These are phyloP conservation scores for Lentinula edodes DNA, from an alignment of 768 basidiomycete species.

Conservation along the genomic window DNA sequence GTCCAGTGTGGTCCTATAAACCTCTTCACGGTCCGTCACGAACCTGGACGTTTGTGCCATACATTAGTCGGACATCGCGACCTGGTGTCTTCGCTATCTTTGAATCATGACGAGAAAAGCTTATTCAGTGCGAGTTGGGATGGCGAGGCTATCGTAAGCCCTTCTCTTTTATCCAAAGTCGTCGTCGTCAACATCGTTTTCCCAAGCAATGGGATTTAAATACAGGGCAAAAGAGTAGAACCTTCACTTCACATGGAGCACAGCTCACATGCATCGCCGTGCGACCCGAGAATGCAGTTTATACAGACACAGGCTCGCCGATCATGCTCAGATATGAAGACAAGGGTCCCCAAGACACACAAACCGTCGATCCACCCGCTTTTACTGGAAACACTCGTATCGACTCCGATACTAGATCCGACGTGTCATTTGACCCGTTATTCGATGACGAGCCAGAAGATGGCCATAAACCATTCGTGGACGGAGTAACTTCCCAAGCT, in stretches of 20 bases:
- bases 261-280: conserved; percentile 81
- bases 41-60: conserved; percentile 75
- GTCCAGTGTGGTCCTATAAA: conserved; percentile 83
- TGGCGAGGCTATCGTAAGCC: conserved; percentile 72
- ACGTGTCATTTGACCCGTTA: conserved; percentile 80
- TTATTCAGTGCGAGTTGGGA: conserved; percentile 96
- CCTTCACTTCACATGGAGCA: conserved; percentile 75
- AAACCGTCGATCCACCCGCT: background rate
- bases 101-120: conserved; percentile 78
- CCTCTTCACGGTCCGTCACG: conserved; percentile 88
- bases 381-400: conserved; percentile 10
- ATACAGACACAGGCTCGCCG: conserved; percentile 20
- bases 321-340: conserved; percentile 6
- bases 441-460: conserved; percentile 83
- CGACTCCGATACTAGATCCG: conserved; percentile 65
- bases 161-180: conserved; percentile 9
- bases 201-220: conserved; percentile 96
- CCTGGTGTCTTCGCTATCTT: conserved; percentile 78
- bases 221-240: conserved; percentile 73
- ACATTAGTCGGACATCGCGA: conserved; percentile 71
- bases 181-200: background rate
- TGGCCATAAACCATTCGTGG: conserved; percentile 19
- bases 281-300: conserved; percentile 50
- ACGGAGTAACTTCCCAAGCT: conserved; percentile 12
- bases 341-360: background rate